Evolutionary conservation across 306 rosid species (phyloP), one percentile per base, ranked within the genome.

Genomic region (Lupinus albus): DNA sequence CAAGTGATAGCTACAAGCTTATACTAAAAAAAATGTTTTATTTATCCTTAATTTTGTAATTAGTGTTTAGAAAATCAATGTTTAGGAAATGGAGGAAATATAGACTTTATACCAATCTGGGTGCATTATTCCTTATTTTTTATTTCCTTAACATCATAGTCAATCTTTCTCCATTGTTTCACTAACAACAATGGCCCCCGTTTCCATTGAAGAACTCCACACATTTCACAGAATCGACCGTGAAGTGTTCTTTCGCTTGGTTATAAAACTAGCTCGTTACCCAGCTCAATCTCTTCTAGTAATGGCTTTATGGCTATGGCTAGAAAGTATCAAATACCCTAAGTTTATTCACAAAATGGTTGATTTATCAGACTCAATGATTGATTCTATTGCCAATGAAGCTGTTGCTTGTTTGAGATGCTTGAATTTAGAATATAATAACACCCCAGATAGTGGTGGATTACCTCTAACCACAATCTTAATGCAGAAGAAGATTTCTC

Each of bases 261-360:
- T 86, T 6, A 3, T 66, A 0, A 41, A n/a, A 0, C 52, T 82
- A n/a, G 42, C 0, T 0, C 75, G 86, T 5, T 57, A 75, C 55
- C 75, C 83, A 0, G 70, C 80, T 0, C 77, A 81, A 6, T 78
- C 87, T 3, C 61, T 88, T 12, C 50, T 86, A 0, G 61, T 82
- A 33, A 84, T 88, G 78, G 85, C 95, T 17, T 18, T 84, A 0
- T 86, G 96, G 96, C 45, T 84, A 0, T 86, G 89, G 85, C 69
- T 89, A 1, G 84, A 86, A 42, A 72, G 71, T 8, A 41, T 46
- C 2, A 75, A 81, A 1, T 70, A 66, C 49, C 71, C 68, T 0
- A 78, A 71, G 35, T 4, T 84, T 7, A 44, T 86, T 11, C 52
- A 32, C 11, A 72, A 32, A 49, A 36, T 81, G 51, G 41, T 11